These are phyloP conservation scores for Globisporangium nodosum DNA, from an alignment of 352 stramenopile species.

Conservation along the genomic window DNA sequence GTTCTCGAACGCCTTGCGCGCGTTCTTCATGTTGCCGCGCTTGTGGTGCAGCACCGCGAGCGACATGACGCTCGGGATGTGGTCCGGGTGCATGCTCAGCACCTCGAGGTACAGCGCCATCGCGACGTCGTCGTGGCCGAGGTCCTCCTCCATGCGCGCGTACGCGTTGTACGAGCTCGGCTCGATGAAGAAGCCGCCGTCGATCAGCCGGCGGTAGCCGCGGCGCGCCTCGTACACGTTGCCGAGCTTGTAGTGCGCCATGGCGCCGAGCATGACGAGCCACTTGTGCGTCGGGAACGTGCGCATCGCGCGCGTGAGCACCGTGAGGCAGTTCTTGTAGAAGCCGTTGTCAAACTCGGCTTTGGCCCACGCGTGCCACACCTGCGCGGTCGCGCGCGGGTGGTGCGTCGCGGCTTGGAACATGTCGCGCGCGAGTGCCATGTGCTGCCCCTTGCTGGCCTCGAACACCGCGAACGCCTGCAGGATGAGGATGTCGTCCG, in stretches of 20 bases:
- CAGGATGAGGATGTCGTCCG: conserved; percentile 64
- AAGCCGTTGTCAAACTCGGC: conserved; percentile 73
- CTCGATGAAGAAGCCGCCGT: conserved; percentile 67
- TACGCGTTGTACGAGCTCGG: conserved; percentile 78
- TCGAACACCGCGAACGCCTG: conserved; percentile 77
- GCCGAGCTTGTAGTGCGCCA: conserved; percentile 76
- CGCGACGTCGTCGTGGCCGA: conserved; percentile 66
- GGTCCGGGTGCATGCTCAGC: conserved; percentile 52
- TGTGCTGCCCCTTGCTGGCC: conserved; percentile 53
- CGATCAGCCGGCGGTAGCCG: conserved; percentile 66
- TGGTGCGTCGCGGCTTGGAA: conserved; percentile 52
- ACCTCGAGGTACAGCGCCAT: conserved; percentile 58
- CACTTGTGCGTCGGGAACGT: conserved; percentile 78
- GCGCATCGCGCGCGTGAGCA: conserved; percentile 55
- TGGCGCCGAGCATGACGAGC: conserved; percentile 70
- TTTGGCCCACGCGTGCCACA: conserved; percentile 86
- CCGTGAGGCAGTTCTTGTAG: conserved; percentile 68
- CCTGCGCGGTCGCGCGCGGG: conserved; percentile 52
- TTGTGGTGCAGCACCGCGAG: conserved; percentile 62
- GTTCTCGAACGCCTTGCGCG: conserved; percentile 63
- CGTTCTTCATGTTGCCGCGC: conserved; percentile 33
- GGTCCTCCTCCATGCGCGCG: conserved; percentile 76
- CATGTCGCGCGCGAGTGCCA: conserved; percentile 56
- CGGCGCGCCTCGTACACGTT: conserved; percentile 68
- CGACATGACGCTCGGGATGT: conserved; percentile 76